Evolutionary conservation across 2,329 filamentous ascomycete genomes (phyloP).

Genomic region (Aspergillus glaucus): DNA sequence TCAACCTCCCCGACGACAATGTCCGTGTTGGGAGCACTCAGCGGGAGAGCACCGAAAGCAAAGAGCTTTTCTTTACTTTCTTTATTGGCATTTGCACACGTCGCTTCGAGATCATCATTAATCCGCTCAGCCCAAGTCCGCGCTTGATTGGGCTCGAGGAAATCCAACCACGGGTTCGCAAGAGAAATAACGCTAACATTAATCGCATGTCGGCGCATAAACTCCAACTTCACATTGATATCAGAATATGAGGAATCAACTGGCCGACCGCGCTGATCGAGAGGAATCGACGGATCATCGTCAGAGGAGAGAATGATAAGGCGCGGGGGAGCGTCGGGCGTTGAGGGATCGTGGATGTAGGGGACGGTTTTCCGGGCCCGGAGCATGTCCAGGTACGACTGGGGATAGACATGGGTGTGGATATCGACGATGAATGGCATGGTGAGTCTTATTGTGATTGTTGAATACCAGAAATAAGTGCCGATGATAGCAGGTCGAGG

Average conservation of each 20-base stretch:
- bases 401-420: slow-evolving; percentile 59
- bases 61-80: slow-evolving; percentile 62
- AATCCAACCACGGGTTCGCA: slow-evolving; percentile 93
- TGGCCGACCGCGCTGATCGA: slow-evolving; percentile 61
- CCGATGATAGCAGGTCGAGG: not conserved
- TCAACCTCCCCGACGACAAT: slow-evolving; percentile 59
- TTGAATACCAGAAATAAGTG: slow-evolving; percentile 2
- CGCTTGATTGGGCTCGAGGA: slow-evolving; percentile 58
- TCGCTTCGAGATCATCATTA: slow-evolving; percentile 69
- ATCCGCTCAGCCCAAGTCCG: slow-evolving; percentile 58
- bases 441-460: slow-evolving; percentile 3
- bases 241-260: slow-evolving; percentile 79
- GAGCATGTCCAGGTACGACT: slow-evolving; percentile 53
- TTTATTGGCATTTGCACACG: slow-evolving; percentile 52
- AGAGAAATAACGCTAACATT: slow-evolving; percentile 78
- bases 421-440: slow-evolving; percentile 50
- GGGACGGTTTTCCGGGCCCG: slow-evolving; percentile 45
- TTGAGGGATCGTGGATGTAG: slow-evolving; percentile 37
- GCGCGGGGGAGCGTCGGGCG: slow-evolving; percentile 26
- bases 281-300: slow-evolving; percentile 34
- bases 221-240: slow-evolving; percentile 69
- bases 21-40: slow-evolving; percentile 59
- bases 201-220: slow-evolving; percentile 82
- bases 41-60: slow-evolving; percentile 75
- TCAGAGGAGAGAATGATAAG: slow-evolving; percentile 44